Percentiles rank a stretch among this genome's conserved stretches.
Evolutionary conservation across 208 protist genomes (phyloP).

Genomic region (Naegleria gruberi): DNA sequence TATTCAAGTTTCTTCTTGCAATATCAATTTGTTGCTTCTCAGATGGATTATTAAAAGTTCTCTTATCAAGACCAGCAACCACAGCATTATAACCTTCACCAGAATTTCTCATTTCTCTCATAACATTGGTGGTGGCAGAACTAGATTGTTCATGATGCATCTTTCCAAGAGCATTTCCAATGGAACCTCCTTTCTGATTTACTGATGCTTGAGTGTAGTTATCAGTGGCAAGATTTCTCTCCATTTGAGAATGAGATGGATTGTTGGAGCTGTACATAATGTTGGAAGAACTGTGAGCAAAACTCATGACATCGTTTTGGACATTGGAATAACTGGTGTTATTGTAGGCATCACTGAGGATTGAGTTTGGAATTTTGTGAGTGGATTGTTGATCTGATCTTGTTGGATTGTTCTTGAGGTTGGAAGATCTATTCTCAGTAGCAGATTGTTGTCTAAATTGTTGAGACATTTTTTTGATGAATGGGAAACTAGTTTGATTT

Average conservation of each 20-base stretch:
- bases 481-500: too few relatives aligned
- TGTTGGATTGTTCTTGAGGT: not conserved
- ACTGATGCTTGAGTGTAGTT: not conserved
- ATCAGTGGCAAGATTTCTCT: not conserved
- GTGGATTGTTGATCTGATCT: not conserved
- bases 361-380: not conserved
- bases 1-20: not conserved
- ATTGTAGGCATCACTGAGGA: not conserved
- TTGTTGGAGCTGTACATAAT: not conserved
- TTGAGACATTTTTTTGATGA: too few relatives aligned
- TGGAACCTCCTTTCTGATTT: not conserved
- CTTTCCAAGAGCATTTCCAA: not conserved
- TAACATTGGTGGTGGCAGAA: not conserved
- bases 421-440: not conserved
- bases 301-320: not conserved
- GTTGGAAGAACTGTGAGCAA: not conserved
- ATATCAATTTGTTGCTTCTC: not conserved
- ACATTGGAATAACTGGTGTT: not conserved
- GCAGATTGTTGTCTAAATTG: not conserved
- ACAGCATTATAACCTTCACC: not conserved
- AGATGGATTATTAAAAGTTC: not conserved
- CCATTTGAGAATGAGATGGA: not conserved
- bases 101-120: not conserved
- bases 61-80: not conserved
- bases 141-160: not conserved